Percentiles rank a stretch among this genome's conserved stretches.
Conservation (phyloP, 208 protist species). For the Leishmania amazonensis region DNA sequence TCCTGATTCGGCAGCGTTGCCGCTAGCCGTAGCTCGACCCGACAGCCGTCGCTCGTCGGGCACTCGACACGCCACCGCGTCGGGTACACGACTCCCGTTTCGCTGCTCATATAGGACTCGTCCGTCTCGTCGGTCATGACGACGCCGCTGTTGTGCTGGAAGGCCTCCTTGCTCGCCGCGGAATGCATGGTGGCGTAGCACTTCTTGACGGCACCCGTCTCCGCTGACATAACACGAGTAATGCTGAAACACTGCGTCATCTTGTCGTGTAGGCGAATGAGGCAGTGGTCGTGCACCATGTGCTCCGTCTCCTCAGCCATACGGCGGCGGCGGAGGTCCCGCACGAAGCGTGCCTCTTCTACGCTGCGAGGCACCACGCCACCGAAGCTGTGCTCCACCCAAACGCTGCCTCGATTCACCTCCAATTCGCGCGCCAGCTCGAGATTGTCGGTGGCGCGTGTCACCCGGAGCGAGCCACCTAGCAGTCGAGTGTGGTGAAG, state of each 20-base stretch:
- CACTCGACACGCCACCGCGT: slow-evolving; percentile 38
- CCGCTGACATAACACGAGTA: slow-evolving; percentile 27
- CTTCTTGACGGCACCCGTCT: slow-evolving; percentile 3
- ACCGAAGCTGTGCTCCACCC: slow-evolving; percentile 66
- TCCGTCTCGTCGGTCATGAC: slow-evolving; percentile 20
- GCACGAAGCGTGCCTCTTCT: slow-evolving; percentile 41
- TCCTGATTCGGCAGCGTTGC: slow-evolving; percentile 55
- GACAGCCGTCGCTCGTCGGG: slow-evolving; percentile 31
- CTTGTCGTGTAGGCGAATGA: slow-evolving; percentile 53
- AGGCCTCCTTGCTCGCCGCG: slow-evolving; percentile 33
- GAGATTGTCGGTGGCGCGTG: slow-evolving; percentile 47
- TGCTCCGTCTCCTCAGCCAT: slow-evolving; percentile 28
- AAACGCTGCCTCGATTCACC: slow-evolving; percentile 37
- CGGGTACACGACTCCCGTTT: slow-evolving; percentile 48
- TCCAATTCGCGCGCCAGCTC: slow-evolving; percentile 40
- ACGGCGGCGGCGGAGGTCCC: slow-evolving; percentile 22
- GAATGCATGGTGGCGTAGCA: slow-evolving; percentile 37
- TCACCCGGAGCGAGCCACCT: slow-evolving; percentile 40
- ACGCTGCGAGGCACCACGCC: slow-evolving; percentile 44
- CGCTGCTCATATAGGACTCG: slow-evolving; percentile 38
- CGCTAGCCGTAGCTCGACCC: slow-evolving; percentile 36
- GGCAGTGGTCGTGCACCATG: slow-evolving; percentile 40
- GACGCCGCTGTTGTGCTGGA: slow-evolving; percentile 30
- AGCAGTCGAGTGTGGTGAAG: slow-evolving; percentile 44
- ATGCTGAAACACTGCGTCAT: slow-evolving; percentile 36